Evolutionary conservation across 495 filamentous ascomycete species (phyloP).

Genomic region (Oidiodendron maius): DNA sequence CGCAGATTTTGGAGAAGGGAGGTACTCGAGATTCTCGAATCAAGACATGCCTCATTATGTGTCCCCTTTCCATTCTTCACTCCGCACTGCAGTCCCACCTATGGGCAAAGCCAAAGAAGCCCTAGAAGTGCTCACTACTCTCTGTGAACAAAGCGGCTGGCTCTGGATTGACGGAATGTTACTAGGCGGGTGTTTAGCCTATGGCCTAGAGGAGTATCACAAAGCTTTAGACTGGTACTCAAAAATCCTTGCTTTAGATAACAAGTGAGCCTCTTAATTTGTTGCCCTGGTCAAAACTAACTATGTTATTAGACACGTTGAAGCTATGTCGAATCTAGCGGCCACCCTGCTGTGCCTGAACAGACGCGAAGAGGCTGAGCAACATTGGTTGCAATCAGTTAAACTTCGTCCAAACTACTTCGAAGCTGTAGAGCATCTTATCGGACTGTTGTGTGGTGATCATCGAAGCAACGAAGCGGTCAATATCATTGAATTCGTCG

Average conservation of each 20-base stretch:
- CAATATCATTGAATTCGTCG: constrained; percentile 84
- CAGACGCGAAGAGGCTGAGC: constrained; percentile 75
- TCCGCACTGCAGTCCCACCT: constrained; percentile 6
- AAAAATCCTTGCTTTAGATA: constrained; percentile 75
- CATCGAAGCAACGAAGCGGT: constrained; percentile 83
- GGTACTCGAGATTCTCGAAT: constrained; percentile 2
- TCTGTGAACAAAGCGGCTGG: constrained; percentile 86
- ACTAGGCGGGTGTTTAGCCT: constrained; percentile 86
- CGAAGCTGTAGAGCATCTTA: constrained; percentile 93
- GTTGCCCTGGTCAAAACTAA: constrained; percentile 4
- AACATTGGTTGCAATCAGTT: constrained; percentile 80
- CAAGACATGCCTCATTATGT: constrained; percentile 19
- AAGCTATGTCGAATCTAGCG: constrained; percentile 90
- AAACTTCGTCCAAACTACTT: constrained; percentile 83
- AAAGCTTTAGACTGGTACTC: constrained; percentile 85
- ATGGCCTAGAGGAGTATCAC: constrained; percentile 83
- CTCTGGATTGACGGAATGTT: constrained; percentile 95
- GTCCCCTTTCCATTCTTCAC: constrained; percentile 12
- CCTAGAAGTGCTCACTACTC: constrained; percentile 70
- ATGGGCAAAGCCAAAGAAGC: constrained; percentile 47
- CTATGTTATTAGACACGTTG: constrained; percentile 63
- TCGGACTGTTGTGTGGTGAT: constrained; percentile 77
- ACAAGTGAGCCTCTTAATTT: constrained; percentile 48
- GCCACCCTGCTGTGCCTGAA: constrained; percentile 82
- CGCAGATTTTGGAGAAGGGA: not conserved